phyloP scores from a whole-genome alignment of 2,329 filamentous ascomycete species.

The Reticulascus tulasneorum region DNA sequence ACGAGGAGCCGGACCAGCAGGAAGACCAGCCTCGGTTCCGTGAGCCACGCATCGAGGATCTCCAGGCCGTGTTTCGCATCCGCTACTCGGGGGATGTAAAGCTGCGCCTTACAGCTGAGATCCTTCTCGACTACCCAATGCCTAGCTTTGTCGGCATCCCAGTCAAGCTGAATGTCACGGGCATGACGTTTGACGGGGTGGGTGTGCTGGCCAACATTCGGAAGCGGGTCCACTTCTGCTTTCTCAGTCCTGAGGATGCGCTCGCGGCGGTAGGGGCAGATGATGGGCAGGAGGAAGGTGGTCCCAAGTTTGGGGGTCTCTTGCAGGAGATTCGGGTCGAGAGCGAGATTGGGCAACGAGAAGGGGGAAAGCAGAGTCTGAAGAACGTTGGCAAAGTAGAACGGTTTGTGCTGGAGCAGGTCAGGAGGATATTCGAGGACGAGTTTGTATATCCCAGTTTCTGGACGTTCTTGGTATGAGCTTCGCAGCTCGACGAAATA shows the following conservation, averaged over 20 bases:
- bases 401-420: conserved; percentile 93
- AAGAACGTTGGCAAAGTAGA: conserved; percentile 99
- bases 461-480: conserved; percentile 97
- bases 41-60: conserved; percentile 76
- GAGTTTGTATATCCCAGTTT: conserved; percentile 98
- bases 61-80: conserved; percentile 90
- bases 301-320: conserved; percentile 61
- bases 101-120: conserved; percentile 88
- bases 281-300: conserved; percentile 21
- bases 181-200: conserved; percentile 90
- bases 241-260: conserved; percentile 88
- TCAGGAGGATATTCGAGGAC: conserved; percentile 94
- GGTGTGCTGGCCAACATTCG: conserved; percentile 89
- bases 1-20: conserved; percentile 16
- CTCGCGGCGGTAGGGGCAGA: conserved; percentile 62
- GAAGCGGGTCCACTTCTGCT: conserved; percentile 87
- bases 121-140: conserved; percentile 96
- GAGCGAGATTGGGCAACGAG: conserved; percentile 92
- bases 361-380: conserved; percentile 86
- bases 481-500: no score
- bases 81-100: conserved; percentile 84
- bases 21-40: conserved; percentile 48
- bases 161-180: conserved; percentile 90
- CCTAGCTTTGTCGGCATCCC: conserved; percentile 96
- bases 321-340: conserved; percentile 93